A percentile compares a stretch with the other conserved stretches of the same genome.
Evolutionary conservation across 2,329 filamentous ascomycete genomes (phyloP).

Genomic region (Leptodontidium sp.): DNA sequence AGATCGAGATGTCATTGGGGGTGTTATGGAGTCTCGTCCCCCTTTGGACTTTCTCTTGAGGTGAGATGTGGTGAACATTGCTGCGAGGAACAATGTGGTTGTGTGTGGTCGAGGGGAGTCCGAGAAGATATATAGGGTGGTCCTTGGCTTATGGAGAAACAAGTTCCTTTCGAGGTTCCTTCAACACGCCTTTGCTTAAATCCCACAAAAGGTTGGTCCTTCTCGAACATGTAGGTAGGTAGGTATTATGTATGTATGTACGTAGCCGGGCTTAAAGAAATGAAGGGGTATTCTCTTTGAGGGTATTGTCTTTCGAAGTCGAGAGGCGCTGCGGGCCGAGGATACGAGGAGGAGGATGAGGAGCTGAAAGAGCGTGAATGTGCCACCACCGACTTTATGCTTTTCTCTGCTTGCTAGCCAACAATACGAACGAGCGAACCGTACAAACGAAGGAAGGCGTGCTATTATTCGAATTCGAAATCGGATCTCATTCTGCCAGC

Average conservation of each 20-base stretch:
- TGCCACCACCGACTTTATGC: slow-evolving; percentile 4
- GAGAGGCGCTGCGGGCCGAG: slow-evolving; percentile 15
- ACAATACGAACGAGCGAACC: neutral
- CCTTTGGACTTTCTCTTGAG: slow-evolving; percentile 35
- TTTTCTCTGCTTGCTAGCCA: neutral
- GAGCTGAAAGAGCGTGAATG: slow-evolving; percentile 20
- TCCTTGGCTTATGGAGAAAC: slow-evolving; percentile 6
- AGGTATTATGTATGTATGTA: slow-evolving; percentile 7
- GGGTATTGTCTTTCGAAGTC: slow-evolving; percentile 9
- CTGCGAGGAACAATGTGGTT: slow-evolving; percentile 16
- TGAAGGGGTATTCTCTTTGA: slow-evolving; percentile 9
- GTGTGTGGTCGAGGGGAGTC: slow-evolving; percentile 7
- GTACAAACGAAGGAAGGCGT: slow-evolving; percentile 9
- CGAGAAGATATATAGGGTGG: slow-evolving; percentile 15
- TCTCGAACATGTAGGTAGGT: slow-evolving; percentile 8
- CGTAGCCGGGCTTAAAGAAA: neutral
- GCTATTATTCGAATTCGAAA: neutral
- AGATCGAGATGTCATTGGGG: slow-evolving; percentile 40
- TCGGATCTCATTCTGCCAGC: slow-evolving; percentile 12
- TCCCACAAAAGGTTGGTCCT: neutral
- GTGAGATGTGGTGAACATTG: slow-evolving; percentile 28
- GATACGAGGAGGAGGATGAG: neutral
- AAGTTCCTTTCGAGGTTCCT: neutral
- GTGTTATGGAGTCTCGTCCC: slow-evolving; percentile 35
- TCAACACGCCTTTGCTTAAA: slow-evolving; percentile 2